Conservation (phyloP, 352 stramenopile genomes). For the Globisporangium megalacanthum region DNA sequence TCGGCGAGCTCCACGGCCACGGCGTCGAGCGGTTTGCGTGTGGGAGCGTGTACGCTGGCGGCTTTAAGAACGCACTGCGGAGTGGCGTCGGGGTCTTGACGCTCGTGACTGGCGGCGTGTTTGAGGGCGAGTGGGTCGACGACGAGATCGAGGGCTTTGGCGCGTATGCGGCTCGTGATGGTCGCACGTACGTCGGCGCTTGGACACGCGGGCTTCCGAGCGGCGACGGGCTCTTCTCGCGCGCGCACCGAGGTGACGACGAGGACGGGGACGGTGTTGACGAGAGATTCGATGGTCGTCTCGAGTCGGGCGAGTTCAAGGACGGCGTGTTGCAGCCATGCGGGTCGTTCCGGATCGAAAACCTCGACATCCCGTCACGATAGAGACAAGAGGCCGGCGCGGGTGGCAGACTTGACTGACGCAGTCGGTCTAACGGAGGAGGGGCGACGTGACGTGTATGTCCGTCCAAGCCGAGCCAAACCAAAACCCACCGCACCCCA, state of each 20-base stretch:
- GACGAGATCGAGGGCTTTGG: conserved; percentile 56
- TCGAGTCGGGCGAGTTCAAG: conserved; percentile 37
- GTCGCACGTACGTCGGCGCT: conserved; percentile 42
- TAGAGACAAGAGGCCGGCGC: too few relatives aligned
- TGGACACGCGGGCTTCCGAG: conserved; percentile 51
- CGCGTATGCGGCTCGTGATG: conserved; percentile 43
- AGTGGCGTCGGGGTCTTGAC: conserved; percentile 52
- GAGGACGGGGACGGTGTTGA: conserved; percentile 3
- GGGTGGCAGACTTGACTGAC: not conserved
- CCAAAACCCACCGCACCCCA: not conserved
- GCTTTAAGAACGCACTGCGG: conserved; percentile 37
- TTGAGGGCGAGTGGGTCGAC: conserved; percentile 57
- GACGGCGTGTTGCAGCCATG: conserved; percentile 37
- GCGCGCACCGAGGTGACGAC: conserved; percentile 18
- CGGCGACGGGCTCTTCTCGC: conserved; percentile 48
- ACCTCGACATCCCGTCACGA: conserved; percentile 24
- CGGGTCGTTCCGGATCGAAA: conserved; percentile 39
- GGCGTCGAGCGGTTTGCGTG: conserved; percentile 50
- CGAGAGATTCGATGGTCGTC: not conserved
- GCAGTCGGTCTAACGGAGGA: not conserved
- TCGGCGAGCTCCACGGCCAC: conserved; percentile 35
- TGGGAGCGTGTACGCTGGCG: conserved; percentile 50
- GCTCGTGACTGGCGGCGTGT: conserved; percentile 54
- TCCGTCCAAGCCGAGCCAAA: too few relatives aligned
- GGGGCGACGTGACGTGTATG: not conserved